Evolutionary conservation across 2,329 filamentous ascomycete genomes (phyloP), one percentile per base, ranked within the genome.

Genomic region (Phialophora macrospora): DNA sequence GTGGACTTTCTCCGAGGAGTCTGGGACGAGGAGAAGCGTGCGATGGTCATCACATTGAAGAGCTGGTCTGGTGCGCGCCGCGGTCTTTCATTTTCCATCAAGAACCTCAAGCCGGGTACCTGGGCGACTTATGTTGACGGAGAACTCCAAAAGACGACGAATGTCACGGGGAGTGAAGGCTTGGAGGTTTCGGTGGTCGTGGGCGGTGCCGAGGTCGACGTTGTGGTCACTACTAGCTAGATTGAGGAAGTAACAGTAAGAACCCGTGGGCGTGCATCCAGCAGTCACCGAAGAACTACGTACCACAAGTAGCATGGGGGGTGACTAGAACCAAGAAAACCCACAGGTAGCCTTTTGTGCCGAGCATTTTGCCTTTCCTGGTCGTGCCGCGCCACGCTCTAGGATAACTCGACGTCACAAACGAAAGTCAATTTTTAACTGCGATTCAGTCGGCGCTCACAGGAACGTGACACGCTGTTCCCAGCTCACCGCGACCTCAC

Each of bases 1-100:
- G 63, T 68, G 12, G 63, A 64, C 30, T 65, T 68, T 41, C 46
- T 68, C 20, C 57, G 66, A 38, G 66, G 63, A 11, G 11, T 30
- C 7, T 68, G 66, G 66, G 60, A 63, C 28, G 38, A 22, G 11
- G 56, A 61, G 2, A 55, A 22, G 3, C 17, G 7, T 22, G 66
- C 66, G 4, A 38, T 66, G 51, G 38, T 68, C 17, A 24, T 68
- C 46, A 68, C 66, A 17, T 30, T 68, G 22, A 60, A 55, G 24
- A 22, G n/a, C n/a, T 52, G 49, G 49, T 52, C 49, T 22, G 44
- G 44, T 2, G 44, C 20, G 24, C n/a, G 12, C 24, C 49, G 24
- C 6, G 24, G 17, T 24, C 12, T 52, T 52, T 14, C 22, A 1
- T 24, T 52, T 22, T 14, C 7, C 12, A 8, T 52, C 49, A 52